Percentiles rank a stretch among this genome's conserved stretches.
Conservation (phyloP, 1,284 basidiomycete genomes). For the Sporisorium exsertum region DNA sequence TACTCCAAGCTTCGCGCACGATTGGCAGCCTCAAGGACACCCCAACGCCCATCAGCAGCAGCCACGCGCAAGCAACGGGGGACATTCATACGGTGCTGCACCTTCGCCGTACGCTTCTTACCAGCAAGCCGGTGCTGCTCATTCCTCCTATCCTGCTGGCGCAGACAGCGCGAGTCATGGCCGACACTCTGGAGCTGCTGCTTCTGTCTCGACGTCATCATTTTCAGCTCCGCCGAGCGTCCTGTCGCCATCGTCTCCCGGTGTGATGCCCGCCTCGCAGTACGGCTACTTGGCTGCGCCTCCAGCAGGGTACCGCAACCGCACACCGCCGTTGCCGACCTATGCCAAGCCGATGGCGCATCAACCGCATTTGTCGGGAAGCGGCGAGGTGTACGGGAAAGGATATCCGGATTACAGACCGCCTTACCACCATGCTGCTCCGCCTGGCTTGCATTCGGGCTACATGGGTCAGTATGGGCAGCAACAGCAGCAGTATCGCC, state of each 20-base stretch:
- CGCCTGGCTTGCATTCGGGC: conserved; percentile 10
- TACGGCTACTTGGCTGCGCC: conserved; percentile 31
- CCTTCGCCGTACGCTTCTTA: conserved; percentile 6
- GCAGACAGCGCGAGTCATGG: background rate
- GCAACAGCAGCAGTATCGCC: conserved; percentile 9
- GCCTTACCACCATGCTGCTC: conserved; percentile 31
- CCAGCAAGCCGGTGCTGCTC: background rate
- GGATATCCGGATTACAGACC: conserved; percentile 29
- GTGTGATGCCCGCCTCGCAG: conserved; percentile 10
- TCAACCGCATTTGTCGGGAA: conserved; percentile 7
- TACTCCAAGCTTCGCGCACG: conserved; percentile 15
- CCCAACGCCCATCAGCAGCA: conserved; percentile 9
- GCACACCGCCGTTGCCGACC: conserved; percentile 36
- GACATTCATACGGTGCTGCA: background rate
- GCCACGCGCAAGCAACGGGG: background rate
- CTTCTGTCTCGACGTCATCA: background rate
- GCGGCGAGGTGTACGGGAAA: background rate
- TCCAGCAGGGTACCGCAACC: conserved; percentile 12
- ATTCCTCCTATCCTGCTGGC: conserved; percentile 8
- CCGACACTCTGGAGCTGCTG: background rate
- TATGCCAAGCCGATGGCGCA: conserved; percentile 26
- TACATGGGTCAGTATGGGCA: conserved; percentile 11
- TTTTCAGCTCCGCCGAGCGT: background rate
- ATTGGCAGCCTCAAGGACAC: background rate
- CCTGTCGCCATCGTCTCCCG: conserved; percentile 5